Evolutionary conservation across 192 early-diverging fungal species (phyloP), one percentile per base, ranked within the genome.

Genomic region (Mortierella alpina): DNA sequence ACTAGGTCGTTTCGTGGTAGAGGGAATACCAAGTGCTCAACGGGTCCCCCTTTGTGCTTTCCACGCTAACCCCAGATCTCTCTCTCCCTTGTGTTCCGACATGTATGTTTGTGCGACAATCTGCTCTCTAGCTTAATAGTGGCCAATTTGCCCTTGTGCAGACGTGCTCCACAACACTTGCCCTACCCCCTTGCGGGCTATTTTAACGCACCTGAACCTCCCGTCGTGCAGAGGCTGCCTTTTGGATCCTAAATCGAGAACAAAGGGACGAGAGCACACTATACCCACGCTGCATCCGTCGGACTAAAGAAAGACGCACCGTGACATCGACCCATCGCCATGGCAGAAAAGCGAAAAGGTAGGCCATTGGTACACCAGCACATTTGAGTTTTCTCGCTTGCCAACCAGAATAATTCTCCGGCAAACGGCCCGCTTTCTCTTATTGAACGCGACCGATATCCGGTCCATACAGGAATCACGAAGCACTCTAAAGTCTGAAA

Each of bases 271-370:
- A 20, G n/a, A 57, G 11, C n/a, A 23, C 10, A 12, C 20, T 40
- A 2, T 6, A 12, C 59, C 59, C 41, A 20, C 39, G 31, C 59
- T 11, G 12, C 59, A 41, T 22, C 13, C 59, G n/a, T 22, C 59
- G 20, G 11, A 12, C 10, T 39, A 10, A n/a, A 60, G 10, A n/a
- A 13, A 60, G 12, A 41, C 41, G 6, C 10, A 48, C 9, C 41
- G 45, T 54, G 17, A 63, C 60, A 13, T 47, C 44, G 18, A 20
- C 41, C 13, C 44, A 15, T 41, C 15, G 47, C 62, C 54, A 79
- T 79, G 75, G 50, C 75, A 60, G 75, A 79, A 71, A 79, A 79
- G 69, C 68, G 69, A 13, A 79, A 79, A 71, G 75, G 75, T 79
- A 71, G 54, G 7, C 31, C 23, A 47, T 46, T n/a, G 45, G 12